Evolutionary conservation across 129 eudicot genomes (phyloP).

Genomic region (Centrapalus pauciflorus): DNA sequence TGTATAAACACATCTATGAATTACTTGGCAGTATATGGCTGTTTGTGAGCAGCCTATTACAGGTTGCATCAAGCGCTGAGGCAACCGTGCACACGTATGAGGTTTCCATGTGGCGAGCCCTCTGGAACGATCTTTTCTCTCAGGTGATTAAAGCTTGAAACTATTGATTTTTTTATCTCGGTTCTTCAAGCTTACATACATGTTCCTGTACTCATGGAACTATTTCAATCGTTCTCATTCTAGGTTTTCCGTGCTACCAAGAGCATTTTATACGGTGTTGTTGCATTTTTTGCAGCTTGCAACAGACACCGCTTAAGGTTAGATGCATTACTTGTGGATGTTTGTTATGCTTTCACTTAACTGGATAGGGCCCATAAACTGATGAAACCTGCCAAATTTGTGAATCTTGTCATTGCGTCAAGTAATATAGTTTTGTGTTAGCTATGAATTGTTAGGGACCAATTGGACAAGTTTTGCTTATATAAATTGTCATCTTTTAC

Average conservation of each 20-base stretch:
- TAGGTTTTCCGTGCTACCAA: conserved; percentile 80
- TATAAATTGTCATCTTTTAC: too few relatives aligned
- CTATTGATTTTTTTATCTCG: background rate
- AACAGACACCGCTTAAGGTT: conserved; percentile 94
- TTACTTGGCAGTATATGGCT: conserved; percentile 44
- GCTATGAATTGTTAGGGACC: too few relatives aligned
- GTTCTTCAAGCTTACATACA: background rate
- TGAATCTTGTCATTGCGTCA: too few relatives aligned
- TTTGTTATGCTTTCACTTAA: background rate
- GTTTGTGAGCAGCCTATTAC: conserved; percentile 42
- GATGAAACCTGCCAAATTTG: too few relatives aligned
- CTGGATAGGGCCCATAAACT: too few relatives aligned
- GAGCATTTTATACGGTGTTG: conserved; percentile 80
- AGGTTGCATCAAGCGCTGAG: conserved; percentile 55
- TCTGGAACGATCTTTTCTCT: conserved; percentile 89
- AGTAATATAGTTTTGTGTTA: too few relatives aligned
- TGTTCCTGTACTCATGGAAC: conserved; percentile 1
- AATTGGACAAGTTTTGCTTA: too few relatives aligned
- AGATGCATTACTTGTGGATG: background rate
- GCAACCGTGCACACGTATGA: conserved; percentile 54
- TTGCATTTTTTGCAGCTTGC: conserved; percentile 83
- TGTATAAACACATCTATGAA: conserved; percentile 37
- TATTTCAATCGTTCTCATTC: conserved; percentile 9
- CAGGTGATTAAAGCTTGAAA: conserved; percentile 39
- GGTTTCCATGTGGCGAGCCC: conserved; percentile 85